These are phyloP conservation scores for Sporopachydermia cereana DNA, from an alignment of 1,139 yeast species.

Conservation along the genomic window DNA sequence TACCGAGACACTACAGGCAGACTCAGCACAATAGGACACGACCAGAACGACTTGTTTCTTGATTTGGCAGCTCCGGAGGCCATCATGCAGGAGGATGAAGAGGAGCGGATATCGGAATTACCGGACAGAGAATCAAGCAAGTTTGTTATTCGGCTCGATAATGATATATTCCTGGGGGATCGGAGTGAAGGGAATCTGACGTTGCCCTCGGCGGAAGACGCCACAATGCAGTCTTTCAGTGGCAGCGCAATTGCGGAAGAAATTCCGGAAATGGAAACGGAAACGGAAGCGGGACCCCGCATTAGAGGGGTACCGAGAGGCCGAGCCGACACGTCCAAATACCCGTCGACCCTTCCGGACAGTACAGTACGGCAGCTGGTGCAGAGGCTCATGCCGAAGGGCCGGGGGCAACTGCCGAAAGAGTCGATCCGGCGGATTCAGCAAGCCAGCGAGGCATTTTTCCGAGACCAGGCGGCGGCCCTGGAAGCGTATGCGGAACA, in stretches of 20 bases:
- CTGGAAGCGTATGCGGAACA: conserved; percentile 21
- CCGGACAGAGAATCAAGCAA: neutral
- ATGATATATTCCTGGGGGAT: neutral
- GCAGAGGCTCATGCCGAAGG: neutral
- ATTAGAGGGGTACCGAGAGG: neutral
- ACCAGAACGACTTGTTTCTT: neutral
- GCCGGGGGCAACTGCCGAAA: conserved; percentile 11
- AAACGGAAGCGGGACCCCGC: neutral
- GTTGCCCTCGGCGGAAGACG: neutral
- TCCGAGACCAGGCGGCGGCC: conserved; percentile 19
- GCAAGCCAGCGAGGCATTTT: conserved; percentile 18
- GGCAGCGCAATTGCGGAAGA: neutral
- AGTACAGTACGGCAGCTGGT: neutral
- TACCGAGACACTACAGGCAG: neutral
- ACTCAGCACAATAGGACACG: conserved; percentile 1
- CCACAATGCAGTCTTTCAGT: neutral
- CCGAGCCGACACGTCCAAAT: neutral
- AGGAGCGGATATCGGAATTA: neutral
- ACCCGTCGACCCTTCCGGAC: neutral
- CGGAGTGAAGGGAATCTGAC: neutral
- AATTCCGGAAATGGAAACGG: neutral
- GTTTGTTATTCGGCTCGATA: conserved; percentile 1
- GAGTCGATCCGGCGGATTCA: conserved; percentile 19
- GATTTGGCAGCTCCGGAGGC: conserved; percentile 7
- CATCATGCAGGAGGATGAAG: conserved; percentile 1